Evolutionary conservation across 73 alveolate species (phyloP), one percentile per base, ranked within the genome.

Genomic region (Paramecium sexaurelia): DNA sequence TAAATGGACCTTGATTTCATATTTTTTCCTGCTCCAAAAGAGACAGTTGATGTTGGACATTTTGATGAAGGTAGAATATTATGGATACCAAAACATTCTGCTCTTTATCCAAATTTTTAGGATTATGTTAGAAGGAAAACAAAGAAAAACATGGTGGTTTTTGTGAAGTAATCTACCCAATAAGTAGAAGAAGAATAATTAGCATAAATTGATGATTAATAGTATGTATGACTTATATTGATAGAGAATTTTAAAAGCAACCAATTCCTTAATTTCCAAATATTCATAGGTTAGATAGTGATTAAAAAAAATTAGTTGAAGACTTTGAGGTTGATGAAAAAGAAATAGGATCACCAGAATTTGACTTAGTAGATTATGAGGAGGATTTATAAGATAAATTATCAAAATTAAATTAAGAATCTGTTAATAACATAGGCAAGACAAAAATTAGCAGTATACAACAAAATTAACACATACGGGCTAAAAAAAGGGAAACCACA

Each of bases 11-110:
- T 73, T 15, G 87, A 73, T 73, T 73, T 73, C 35, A 73, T 73
- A n/a, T 36, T 73, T 7, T 73, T 73, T 73, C 87, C 87, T 33
- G 87, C 87, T 36, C 87, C 87, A 17, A 73, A 73, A 36, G 66
- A 36, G 17, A 36, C 61, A 1, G 19, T 36, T 15, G 57, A 73
- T 33, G 15, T 19, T 33, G 87, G 37, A 24, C 5, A 20, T 36
- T 9, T 22, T 73, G 66, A 33, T 27, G 55, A 36, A 8, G 56
- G 61, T 10, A 33, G 57, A 73, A 73, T 73, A 33, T 39, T 73
- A 33, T 73, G 87, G 87, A 73, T 73, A 73, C 87, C 87, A 10
- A 73, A 73, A n/a, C 57, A 73, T 33, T 32, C 55, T 9, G 87
- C 57, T 7, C 43, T 73, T 73, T 73, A 73, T 73, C 87, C 87